phyloP scores from a whole-genome alignment of 345 rosid genomes.

The Lagerstroemia speciosa region DNA sequence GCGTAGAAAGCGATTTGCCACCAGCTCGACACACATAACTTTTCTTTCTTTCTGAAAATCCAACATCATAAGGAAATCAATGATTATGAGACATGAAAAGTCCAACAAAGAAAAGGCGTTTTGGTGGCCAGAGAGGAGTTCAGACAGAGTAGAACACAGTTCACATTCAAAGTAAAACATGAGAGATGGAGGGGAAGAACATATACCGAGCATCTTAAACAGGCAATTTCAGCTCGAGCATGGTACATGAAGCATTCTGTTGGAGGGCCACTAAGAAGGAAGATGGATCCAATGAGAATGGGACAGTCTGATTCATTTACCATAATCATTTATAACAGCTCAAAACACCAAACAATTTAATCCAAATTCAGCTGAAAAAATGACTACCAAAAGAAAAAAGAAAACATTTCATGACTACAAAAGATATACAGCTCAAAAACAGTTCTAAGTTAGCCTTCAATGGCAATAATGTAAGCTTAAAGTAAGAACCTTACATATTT shows the following conservation, averaged over 20 bases:
- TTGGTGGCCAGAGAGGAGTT: neutral
- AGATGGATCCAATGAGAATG: neutral
- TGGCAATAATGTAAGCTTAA: neutral
- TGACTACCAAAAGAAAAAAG: neutral
- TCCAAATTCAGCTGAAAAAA: neutral
- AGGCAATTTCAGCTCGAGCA: conserved; percentile 73
- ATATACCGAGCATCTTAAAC: conserved; percentile 46
- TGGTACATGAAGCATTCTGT: conserved; percentile 83
- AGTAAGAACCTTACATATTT: conserved; percentile 51
- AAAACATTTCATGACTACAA: neutral
- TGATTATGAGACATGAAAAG: neutral
- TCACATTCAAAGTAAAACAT: neutral
- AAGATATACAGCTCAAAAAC: too few relatives aligned
- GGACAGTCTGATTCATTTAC: neutral
- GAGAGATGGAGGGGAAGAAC: neutral
- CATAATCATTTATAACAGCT: neutral
- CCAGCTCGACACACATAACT: conserved; percentile 82
- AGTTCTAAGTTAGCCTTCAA: neutral
- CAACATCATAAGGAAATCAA: conserved; percentile 20
- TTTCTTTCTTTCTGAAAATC: conserved; percentile 39
- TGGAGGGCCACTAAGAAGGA: conserved; percentile 78
- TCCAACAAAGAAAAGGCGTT: neutral
- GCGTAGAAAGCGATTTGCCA: conserved; percentile 87
- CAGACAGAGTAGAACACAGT: neutral
- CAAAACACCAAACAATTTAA: neutral